Conservation (phyloP, 2,329 filamentous ascomycete species). For the Phyllosticta capitalensis region DNA sequence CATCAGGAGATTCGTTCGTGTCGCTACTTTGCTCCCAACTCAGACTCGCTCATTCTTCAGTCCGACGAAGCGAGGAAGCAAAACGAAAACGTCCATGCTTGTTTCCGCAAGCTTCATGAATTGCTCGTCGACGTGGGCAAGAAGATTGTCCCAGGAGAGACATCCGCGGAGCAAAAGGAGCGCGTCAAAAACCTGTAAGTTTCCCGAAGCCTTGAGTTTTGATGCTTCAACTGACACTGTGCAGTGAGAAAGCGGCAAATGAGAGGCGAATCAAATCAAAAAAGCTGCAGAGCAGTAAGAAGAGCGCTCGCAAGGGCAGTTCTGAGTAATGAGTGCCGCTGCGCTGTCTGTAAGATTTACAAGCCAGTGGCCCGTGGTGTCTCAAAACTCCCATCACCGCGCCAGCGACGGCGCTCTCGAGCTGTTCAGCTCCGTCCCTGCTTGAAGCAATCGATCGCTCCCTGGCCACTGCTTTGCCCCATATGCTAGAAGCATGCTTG, state of each 20-base stretch:
- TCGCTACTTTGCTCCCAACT: conserved; percentile 46
- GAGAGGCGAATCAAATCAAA: conserved; percentile 48
- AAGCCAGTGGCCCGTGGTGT: background rate
- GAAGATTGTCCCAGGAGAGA: conserved; percentile 49
- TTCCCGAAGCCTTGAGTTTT: background rate
- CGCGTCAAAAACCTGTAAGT: conserved; percentile 46
- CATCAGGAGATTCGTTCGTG: conserved; percentile 43
- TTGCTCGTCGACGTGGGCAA: conserved; percentile 44
- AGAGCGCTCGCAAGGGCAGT: conserved; percentile 39
- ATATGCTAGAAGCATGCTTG: conserved; percentile 18
- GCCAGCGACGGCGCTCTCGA: background rate
- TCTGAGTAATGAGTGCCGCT: conserved; percentile 4
- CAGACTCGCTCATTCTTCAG: conserved; percentile 49
- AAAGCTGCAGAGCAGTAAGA: conserved; percentile 54
- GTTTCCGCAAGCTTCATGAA: conserved; percentile 48
- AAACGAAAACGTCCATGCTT: conserved; percentile 48
- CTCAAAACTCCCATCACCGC: background rate
- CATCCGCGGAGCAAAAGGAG: conserved; percentile 45
- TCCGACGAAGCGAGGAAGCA: conserved; percentile 55
- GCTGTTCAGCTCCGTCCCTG: background rate
- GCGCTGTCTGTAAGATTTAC: background rate
- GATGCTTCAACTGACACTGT: conserved; percentile 16
- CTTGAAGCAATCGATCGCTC: conserved; percentile 6
- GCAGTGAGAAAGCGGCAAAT: conserved; percentile 48
- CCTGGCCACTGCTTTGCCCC: conserved; percentile 13